These are phyloP conservation scores for Fusarium redolens DNA, from an alignment of 2,329 filamentous ascomycete species.

Conservation along the genomic window DNA sequence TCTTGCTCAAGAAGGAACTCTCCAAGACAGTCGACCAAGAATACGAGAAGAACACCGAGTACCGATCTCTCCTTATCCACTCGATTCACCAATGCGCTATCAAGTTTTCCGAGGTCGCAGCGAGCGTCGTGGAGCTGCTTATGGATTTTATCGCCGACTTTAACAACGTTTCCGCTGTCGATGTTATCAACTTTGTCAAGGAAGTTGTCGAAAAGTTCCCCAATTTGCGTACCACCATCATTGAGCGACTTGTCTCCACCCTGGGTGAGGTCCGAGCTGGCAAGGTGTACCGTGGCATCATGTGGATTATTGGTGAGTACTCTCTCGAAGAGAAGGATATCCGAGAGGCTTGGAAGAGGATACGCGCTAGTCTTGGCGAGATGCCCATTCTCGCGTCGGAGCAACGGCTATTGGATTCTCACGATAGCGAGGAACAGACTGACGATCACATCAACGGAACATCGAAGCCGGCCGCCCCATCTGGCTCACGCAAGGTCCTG, in stretches of 20 bases:
- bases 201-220: constrained; percentile 99
- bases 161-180: constrained; percentile 95
- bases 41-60: constrained; percentile 98
- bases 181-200: constrained; percentile 98
- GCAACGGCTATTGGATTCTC: constrained; percentile 88
- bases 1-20: constrained; percentile 96
- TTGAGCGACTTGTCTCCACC: constrained; percentile 88
- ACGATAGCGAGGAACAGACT: constrained; percentile 74
- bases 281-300: constrained; percentile 94
- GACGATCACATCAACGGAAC: constrained; percentile 81
- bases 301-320: constrained; percentile 99
- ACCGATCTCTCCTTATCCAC: constrained; percentile 93
- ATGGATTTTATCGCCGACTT: constrained; percentile 99
- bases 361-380: constrained; percentile 92
- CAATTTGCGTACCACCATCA: constrained; percentile 85
- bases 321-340: constrained; percentile 94
- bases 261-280: constrained; percentile 93
- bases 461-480: constrained; percentile 78
- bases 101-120: constrained; percentile 98
- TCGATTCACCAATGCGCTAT: constrained; percentile 98
- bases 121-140: constrained; percentile 93
- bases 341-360: constrained; percentile 95
- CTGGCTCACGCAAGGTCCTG: constrained; percentile 89
- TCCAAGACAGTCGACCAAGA: constrained; percentile 98
- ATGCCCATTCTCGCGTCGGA: constrained; percentile 97